Base-by-base conservation (phyloP, 805 yeast genomes). In the Starmerella vitae region DNA sequence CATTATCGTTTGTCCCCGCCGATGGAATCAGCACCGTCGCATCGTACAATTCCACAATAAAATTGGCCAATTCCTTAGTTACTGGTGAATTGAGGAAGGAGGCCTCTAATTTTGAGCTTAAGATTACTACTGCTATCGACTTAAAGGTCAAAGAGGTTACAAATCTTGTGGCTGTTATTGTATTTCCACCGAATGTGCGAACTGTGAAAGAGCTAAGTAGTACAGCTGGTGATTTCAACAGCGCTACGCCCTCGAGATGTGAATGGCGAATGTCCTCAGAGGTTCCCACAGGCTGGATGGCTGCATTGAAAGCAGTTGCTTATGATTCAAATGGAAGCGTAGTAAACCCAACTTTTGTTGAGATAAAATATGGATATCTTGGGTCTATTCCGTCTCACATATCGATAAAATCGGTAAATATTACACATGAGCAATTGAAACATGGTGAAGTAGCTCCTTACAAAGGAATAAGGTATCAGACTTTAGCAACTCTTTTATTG, bases 391-490 rank as follows among this genome's bases (percentile, higher is more conserved):
- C 91, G 1, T 79, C 93, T 56, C 27, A 33, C 15, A 20, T 45
- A 4, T 3, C 24, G 1, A 48, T 51, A 10, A 39, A 33, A 20
- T 34, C 42, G 14, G 40, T 50, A 6, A 32, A 38, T 19, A 14
- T 50, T 65, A 6, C 66, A 72, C 29, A 24, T 20, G 8, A 30
- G n/a, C 64, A 63, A 46, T 85, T 88, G 0, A 50, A 74, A 40
- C 70, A 71, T 5, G 74, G 72, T 3, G 63, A 64, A 4, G 77
- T 73, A 9, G 78, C 76, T 52, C 94, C 94, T 0, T 86, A 74
- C 64, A 86, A 85, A 56, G 97, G 97, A 1, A 95, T 86, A 17
- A 80, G 85, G 54, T 86, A 86, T 54, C 62, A 71, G 9, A 75
- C 94, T 5, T 60, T 78, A 1, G 76, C 77, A 39, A 71, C 64